Base-by-base conservation (phyloP, 2,329 filamentous ascomycete genomes). In the Aspergillus sp. region DNA sequence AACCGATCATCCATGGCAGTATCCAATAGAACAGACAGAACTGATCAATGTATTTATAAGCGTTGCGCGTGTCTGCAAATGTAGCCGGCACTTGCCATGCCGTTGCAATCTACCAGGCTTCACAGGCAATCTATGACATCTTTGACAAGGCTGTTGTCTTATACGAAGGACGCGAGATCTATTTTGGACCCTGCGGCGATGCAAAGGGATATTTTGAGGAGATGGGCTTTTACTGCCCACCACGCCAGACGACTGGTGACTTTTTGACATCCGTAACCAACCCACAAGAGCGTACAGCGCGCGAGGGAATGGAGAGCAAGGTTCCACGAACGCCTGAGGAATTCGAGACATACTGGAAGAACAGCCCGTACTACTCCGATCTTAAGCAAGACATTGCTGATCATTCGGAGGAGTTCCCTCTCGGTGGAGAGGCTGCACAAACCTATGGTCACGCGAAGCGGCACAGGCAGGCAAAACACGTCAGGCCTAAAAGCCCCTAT, bases 111-210 rank as follows among this genome's bases (percentile, higher is more conserved):
- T 87, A 87, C 65, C 80, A 82, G 62, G 79, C 79, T 17, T 79
- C 78, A 14, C 78, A 82, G 59, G 75, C 72, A 44, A 79, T 81
- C 14, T 82, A 81, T 56, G 82, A 87, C 55, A 75, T 86, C 15
- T 93, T 93, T 65, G 89, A 93, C 74, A 92, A 92, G 69, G 85
- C 84, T 0, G 80, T 86, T 0, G 87, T 93, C 0, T 77, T 93
- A 0, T 91, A 93, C 66, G 87, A 92, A 67, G 90, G 90, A 1
- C 82, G 87, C 0, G 84, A 93, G 67, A 93, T 93, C 61, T 93
- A 86, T 75, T 93, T 88, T 62, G 90, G 90, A 0, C 82, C 84
- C 0, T 83, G 85, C 0, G 69, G 66, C 6, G 70, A 78, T 2
- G 90, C 89, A 0, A 86, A 82, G 65, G 70, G 70, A 0, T 92